Base-by-base conservation (phyloP, 805 yeast genomes). In the Saccharomycopsis sp. region DNA sequence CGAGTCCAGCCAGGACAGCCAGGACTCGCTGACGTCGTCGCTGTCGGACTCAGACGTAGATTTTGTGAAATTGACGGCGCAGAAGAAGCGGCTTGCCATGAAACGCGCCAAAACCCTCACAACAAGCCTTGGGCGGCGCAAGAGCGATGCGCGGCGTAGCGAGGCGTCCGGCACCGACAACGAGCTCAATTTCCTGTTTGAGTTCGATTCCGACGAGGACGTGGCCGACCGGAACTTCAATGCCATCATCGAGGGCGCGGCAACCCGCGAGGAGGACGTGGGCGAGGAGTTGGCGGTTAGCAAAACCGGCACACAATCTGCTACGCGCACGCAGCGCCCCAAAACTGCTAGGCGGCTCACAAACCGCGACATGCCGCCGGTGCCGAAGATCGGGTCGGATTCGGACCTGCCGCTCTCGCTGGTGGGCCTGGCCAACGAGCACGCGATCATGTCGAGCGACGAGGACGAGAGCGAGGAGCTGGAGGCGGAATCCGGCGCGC, bases 11-110 rank as follows among this genome's bases (percentile, higher is more conserved):
- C n/a, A n/a, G n/a, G n/a, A n/a, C n/a, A n/a, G n/a, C n/a, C n/a
- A n/a, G n/a, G n/a, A n/a, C n/a, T n/a, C n/a, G n/a, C n/a, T n/a
- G 37, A 7, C 37, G 24, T 44, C 79, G 9, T 79, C 84, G 9
- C 81, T 85, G 0, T 85, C 81, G 64, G 89, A 83, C 63, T 83
- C 83, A 41, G 83, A 82, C 63, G 82, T 86, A 1, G 92, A 87
- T 70, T 85, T 84, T 67, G 88, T 87, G 15, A 81, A 80, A 67
- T 70, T 87, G 60, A 87, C 88, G 40, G 87, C 85, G 8, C 86
- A 85, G 67, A 75, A 83, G 61, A 82, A 85, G 70, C 81, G 81
- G 44, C 77, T 72, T 60, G 76, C 83, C 1, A 72, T 80, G 75
- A 78, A 79, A 61, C 80, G 81, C 1, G 78, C 59, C 12, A 60